These are phyloP conservation scores for Trifolium subterraneum DNA, from an alignment of 306 rosid genomes.

Conservation along the genomic window DNA sequence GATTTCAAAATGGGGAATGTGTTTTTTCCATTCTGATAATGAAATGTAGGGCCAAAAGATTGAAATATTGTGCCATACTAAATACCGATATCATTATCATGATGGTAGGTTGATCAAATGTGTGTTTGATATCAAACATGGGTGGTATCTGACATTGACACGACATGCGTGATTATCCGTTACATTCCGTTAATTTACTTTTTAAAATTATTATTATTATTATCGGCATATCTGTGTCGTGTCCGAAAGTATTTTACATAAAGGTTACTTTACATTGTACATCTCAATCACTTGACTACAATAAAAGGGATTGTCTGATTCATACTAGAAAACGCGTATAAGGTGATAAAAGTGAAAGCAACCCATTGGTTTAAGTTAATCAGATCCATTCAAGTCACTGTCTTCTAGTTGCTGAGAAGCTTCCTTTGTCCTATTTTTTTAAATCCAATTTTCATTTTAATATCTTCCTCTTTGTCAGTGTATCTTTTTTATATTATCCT, in stretches of 20 bases:
- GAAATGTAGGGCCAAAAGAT: slow-evolving; percentile 41
- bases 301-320: slow-evolving; percentile 2
- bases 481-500: slow-evolving; percentile 29
- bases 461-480: slow-evolving; percentile 37
- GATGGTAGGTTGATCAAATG: neutral
- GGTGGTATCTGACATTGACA: too few relatives aligned
- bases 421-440: slow-evolving; percentile 39
- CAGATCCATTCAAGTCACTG: neutral
- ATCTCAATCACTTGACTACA: slow-evolving; percentile 20
- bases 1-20: slow-evolving; percentile 1
- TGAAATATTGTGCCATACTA: slow-evolving; percentile 26
- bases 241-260: too few relatives aligned
- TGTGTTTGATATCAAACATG: neutral
- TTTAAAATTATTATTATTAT: too few relatives aligned
- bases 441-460: slow-evolving; percentile 17
- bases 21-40: slow-evolving; percentile 3
- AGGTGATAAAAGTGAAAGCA: slow-evolving; percentile 36
- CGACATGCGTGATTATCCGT: too few relatives aligned
- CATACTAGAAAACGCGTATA: slow-evolving; percentile 41
- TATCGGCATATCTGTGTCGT: too few relatives aligned
- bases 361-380: slow-evolving; percentile 31
- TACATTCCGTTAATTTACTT: too few relatives aligned
- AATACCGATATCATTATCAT: neutral
- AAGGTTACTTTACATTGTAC: too few relatives aligned
- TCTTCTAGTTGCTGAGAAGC: slow-evolving; percentile 38